Evolutionary conservation across 805 yeast species (phyloP).

Genomic region (Cephaloascus albidus): DNA sequence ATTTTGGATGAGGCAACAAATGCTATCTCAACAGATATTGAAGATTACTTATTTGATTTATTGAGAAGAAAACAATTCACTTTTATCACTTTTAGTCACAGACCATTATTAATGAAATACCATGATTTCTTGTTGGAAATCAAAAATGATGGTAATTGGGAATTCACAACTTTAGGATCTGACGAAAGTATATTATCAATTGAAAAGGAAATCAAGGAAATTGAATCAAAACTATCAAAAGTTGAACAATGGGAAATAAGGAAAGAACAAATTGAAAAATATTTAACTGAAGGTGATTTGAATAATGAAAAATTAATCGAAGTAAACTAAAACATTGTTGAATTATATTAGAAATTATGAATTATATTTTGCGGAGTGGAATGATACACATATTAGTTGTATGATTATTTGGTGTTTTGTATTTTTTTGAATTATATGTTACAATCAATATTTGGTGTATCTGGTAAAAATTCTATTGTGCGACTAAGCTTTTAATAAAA

Average conservation of each 20-base stretch:
- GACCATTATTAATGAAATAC: constrained; percentile 77
- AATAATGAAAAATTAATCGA: not conserved
- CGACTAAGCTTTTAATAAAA: no score
- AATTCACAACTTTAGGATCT: constrained; percentile 54
- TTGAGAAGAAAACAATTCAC: constrained; percentile 64
- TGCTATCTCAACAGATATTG: constrained; percentile 85
- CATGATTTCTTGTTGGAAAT: constrained; percentile 72
- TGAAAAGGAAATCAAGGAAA: constrained; percentile 65
- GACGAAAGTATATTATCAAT: constrained; percentile 58
- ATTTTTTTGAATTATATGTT: no score
- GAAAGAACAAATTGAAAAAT: constrained; percentile 44
- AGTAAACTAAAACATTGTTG: not conserved
- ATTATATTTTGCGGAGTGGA: no score
- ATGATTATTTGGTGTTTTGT: no score
- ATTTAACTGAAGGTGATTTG: constrained; percentile 30
- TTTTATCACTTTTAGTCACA: constrained; percentile 72
- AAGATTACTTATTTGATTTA: constrained; percentile 73
- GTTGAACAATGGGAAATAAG: constrained; percentile 54
- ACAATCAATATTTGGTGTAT: no score
- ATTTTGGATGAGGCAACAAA: constrained; percentile 90
- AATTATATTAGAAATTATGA: no score
- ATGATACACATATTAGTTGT: no score
- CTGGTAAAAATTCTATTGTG: no score
- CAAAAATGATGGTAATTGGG: constrained; percentile 48
- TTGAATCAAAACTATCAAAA: constrained; percentile 50